These are phyloP conservation scores for Ogataea hybrid DNA, from an alignment of 1,139 yeast genomes.

Conservation along the genomic window DNA sequence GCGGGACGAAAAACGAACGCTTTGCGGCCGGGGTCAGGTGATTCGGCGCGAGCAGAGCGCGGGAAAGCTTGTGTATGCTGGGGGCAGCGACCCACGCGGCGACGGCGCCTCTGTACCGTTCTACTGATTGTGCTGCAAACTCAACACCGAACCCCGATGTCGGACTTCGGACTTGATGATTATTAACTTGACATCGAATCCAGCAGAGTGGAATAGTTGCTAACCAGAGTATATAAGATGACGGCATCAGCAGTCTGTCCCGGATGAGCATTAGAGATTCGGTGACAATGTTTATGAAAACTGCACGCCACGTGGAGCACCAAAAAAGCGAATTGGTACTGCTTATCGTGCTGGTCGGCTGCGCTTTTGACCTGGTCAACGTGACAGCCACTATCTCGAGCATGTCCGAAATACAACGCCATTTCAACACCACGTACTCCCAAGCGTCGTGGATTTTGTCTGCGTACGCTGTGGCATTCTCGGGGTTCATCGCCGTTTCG, in stretches of 20 bases:
- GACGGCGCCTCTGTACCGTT: constrained; percentile 74
- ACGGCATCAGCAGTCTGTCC: neutral
- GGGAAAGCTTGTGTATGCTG: constrained; percentile 48
- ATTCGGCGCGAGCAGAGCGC: constrained; percentile 44
- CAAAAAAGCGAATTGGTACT: constrained; percentile 16
- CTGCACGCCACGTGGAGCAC: constrained; percentile 9
- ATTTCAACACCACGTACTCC: constrained; percentile 27
- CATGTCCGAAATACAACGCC: constrained; percentile 22
- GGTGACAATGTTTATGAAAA: neutral
- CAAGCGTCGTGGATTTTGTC: constrained; percentile 37
- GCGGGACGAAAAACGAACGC: constrained; percentile 43
- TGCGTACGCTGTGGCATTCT: constrained; percentile 37
- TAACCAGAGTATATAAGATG: neutral
- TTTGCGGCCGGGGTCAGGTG: constrained; percentile 75
- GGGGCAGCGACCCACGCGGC: constrained; percentile 76
- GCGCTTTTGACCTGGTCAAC: constrained; percentile 31
- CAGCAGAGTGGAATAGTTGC: too few species aligned
- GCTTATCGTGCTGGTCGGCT: constrained; percentile 15
- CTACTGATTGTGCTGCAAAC: neutral
- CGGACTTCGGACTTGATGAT: neutral
- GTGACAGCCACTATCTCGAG: constrained; percentile 32
- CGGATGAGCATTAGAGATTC: neutral
- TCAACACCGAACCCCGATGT: neutral
- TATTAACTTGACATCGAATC: neutral
- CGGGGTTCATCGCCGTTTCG: constrained; percentile 35